phyloP scores from a whole-genome alignment of 1,284 basidiomycete genomes.

The Tetrapyrgos nigripes region DNA sequence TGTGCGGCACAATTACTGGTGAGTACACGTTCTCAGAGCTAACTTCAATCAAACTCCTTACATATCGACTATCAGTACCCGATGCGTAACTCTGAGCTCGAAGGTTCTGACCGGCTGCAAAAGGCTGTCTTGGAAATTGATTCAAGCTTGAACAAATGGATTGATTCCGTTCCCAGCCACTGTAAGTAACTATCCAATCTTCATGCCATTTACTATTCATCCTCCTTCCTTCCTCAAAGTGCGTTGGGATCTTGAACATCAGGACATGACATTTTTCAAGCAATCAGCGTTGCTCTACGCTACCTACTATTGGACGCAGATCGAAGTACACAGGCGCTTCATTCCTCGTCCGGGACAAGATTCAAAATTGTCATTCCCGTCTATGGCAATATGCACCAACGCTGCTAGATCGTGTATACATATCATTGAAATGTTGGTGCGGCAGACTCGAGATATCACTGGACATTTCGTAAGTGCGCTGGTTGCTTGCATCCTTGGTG shows the following conservation, averaged over 20 bases:
- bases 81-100: conserved; percentile 44
- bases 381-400: conserved; percentile 62
- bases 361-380: conserved; percentile 54
- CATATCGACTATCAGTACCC: conserved; percentile 36
- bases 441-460: neutral
- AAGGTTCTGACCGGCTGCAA: neutral
- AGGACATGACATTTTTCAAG: conserved; percentile 64
- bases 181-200: conserved; percentile 41
- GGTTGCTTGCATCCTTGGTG: too few relatives aligned
- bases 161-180: conserved; percentile 73
- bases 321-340: conserved; percentile 52
- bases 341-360: conserved; percentile 62
- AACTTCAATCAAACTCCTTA: neutral
- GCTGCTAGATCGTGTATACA: conserved; percentile 13
- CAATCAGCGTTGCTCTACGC: conserved; percentile 75
- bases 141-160: conserved; percentile 80
- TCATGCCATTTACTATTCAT: neutral
- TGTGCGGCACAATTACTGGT: conserved; percentile 68
- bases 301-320: conserved; percentile 73
- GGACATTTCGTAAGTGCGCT: neutral
- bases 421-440: conserved; percentile 2
- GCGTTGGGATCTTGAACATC: conserved; percentile 76
- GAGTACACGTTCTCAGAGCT: conserved; percentile 23
- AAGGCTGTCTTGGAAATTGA: conserved; percentile 71
- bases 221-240: conserved; percentile 42